A percentile compares a stretch with the other conserved stretches of the same genome.
Evolutionary conservation across 352 stramenopile species (phyloP).

Genomic region (Globisporangium polare): DNA sequence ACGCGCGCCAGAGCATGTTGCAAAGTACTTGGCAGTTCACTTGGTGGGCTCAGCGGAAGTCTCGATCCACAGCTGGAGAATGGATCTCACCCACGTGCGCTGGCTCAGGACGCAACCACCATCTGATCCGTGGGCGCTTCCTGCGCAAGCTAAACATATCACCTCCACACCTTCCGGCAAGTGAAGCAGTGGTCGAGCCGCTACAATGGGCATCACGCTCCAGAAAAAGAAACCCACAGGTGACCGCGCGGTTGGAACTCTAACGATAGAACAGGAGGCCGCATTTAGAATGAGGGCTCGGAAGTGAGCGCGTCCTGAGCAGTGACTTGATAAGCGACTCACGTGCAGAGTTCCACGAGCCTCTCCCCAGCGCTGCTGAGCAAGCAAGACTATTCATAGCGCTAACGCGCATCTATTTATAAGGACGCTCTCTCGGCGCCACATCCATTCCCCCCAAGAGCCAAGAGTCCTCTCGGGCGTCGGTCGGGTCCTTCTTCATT

Average conservation of each 20-base stretch:
- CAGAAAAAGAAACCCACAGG: no score
- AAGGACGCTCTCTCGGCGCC: no score
- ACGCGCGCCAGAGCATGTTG: no score
- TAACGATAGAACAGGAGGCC: neutral
- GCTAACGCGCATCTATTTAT: constrained; percentile 1
- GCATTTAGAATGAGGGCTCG: neutral
- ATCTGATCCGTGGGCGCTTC: neutral
- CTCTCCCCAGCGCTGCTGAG: no score
- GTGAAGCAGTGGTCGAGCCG: neutral
- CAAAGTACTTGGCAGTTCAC: neutral
- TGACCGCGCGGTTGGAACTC: neutral
- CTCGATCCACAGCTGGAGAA: neutral
- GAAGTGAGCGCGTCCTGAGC: neutral
- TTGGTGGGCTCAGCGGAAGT: no score
- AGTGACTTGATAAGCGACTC: neutral
- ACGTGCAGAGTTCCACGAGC: no score
- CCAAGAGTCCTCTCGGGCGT: neutral
- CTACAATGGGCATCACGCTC: no score
- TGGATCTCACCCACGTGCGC: no score
- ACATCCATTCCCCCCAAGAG: neutral
- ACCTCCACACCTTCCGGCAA: neutral
- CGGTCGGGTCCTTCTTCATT: constrained; percentile 9
- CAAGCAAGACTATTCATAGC: neutral
- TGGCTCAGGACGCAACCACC: neutral
- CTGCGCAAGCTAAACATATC: neutral